These are phyloP conservation scores for Dissophora globulifera DNA, from an alignment of 192 early-diverging fungal genomes.

Conservation along the genomic window DNA sequence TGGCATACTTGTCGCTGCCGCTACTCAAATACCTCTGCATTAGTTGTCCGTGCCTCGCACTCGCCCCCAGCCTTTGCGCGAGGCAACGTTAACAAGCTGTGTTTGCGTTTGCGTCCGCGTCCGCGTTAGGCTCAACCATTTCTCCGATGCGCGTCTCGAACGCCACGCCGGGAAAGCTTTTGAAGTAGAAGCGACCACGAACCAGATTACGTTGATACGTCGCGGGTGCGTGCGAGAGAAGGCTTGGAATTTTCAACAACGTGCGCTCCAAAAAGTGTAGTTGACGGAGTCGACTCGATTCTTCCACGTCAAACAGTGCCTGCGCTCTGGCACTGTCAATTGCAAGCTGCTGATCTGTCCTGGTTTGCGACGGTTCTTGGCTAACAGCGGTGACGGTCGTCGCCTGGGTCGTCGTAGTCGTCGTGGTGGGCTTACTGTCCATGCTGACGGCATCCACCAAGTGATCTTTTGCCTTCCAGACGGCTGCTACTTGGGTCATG, in stretches of 20 bases:
- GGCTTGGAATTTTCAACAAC: slow-evolving; percentile 20
- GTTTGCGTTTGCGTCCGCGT: neutral
- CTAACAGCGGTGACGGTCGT: neutral
- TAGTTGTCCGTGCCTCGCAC: no score
- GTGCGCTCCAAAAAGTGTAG: slow-evolving; percentile 11
- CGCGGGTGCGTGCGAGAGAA: slow-evolving; percentile 38
- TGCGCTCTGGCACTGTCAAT: slow-evolving; percentile 22
- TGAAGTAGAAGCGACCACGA: slow-evolving; percentile 31
- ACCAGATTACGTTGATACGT: slow-evolving; percentile 45
- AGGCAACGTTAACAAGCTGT: no score
- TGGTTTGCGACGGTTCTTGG: neutral
- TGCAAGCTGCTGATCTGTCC: slow-evolving; percentile 8
- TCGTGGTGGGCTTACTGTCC: neutral
- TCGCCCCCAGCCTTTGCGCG: no score
- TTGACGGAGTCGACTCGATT: slow-evolving; percentile 14
- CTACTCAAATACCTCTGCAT: no score
- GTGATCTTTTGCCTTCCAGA: neutral
- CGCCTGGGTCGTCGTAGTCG: neutral
- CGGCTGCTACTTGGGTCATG: neutral
- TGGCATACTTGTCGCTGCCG: no score
- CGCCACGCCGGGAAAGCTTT: slow-evolving; percentile 28
- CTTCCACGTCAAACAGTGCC: slow-evolving; percentile 25
- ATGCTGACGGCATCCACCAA: neutral
- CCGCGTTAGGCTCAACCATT: neutral
- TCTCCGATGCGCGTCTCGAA: slow-evolving; percentile 30